A percentile compares a stretch with the other conserved stretches of the same genome.
phyloP scores from a whole-genome alignment of 768 basidiomycete species.

The Rhizopogon vulgaris region DNA sequence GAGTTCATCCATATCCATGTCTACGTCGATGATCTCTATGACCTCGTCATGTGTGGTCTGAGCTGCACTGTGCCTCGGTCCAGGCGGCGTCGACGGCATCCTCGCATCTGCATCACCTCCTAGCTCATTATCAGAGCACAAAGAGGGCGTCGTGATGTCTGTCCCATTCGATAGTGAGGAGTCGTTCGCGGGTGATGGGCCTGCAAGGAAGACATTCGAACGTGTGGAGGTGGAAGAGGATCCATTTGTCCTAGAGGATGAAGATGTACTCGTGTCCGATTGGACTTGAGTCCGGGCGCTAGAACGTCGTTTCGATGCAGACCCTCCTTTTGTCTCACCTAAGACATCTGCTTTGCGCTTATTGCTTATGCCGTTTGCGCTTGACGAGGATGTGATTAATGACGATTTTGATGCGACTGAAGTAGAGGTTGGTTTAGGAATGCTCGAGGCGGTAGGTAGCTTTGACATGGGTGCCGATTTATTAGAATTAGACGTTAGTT shows the following conservation, averaged over 20 bases:
- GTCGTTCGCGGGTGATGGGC: background rate
- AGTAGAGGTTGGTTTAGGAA: background rate
- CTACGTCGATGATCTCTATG: slow-evolving; percentile 31
- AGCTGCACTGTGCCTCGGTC: slow-evolving; percentile 17
- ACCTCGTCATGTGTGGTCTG: background rate
- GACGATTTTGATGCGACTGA: background rate
- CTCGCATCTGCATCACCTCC: slow-evolving; percentile 42
- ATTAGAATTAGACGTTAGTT: background rate
- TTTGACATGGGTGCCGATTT: background rate
- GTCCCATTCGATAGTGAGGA: slow-evolving; percentile 25
- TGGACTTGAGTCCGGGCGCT: background rate
- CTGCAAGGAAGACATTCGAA: background rate
- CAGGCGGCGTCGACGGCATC: slow-evolving; percentile 46
- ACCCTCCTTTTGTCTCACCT: background rate
- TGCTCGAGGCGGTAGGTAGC: background rate
- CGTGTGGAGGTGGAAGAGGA: background rate
- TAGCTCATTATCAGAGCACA: slow-evolving; percentile 68
- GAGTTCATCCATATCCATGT: slow-evolving; percentile 23
- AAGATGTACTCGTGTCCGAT: background rate
- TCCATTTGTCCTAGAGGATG: background rate
- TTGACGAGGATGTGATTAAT: background rate
- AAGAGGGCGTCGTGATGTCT: slow-evolving; percentile 55
- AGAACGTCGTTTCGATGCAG: background rate
- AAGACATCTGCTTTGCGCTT: background rate
- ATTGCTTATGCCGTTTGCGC: background rate